A percentile compares a stretch with the other conserved stretches of the same genome.
phyloP scores from a whole-genome alignment of 192 early-diverging fungal species.

The Mortierella hygrophila region DNA sequence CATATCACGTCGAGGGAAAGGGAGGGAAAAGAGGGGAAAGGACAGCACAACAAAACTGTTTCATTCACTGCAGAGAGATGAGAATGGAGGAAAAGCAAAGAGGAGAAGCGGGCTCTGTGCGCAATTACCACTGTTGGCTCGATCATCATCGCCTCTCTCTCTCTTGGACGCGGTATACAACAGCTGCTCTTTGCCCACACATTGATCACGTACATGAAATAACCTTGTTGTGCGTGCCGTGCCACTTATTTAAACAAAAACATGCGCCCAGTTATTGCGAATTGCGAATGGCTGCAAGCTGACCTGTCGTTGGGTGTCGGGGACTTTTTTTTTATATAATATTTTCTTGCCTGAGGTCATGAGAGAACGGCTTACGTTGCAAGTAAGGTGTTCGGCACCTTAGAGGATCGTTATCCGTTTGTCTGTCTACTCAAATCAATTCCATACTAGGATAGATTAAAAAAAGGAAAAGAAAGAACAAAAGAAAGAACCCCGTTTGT shows the following conservation, averaged over 20 bases:
- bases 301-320: not conserved
- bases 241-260: not conserved
- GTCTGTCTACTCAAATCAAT: not conserved
- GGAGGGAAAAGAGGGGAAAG: not conserved
- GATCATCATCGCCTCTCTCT: not conserved
- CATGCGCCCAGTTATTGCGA: not conserved
- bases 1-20: not conserved
- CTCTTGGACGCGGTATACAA: not conserved
- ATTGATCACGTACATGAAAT: not conserved
- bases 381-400: not conserved
- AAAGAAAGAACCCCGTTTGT: not conserved
- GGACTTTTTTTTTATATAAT: not conserved
- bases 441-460: constrained; percentile 5
- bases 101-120: not conserved
- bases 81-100: not conserved
- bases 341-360: not conserved
- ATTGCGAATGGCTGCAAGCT: not conserved
- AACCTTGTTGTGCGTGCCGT: not conserved
- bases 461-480: not conserved
- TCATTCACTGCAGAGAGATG: not conserved
- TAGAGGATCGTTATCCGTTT: constrained; percentile 2
- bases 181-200: not conserved
- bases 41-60: not conserved
- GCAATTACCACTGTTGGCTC: constrained; percentile 2
- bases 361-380: not conserved